Percentiles rank a stretch among this genome's conserved stretches.
phyloP scores from a whole-genome alignment of 495 filamentous ascomycete species.

The Aspergillus affinis region DNA sequence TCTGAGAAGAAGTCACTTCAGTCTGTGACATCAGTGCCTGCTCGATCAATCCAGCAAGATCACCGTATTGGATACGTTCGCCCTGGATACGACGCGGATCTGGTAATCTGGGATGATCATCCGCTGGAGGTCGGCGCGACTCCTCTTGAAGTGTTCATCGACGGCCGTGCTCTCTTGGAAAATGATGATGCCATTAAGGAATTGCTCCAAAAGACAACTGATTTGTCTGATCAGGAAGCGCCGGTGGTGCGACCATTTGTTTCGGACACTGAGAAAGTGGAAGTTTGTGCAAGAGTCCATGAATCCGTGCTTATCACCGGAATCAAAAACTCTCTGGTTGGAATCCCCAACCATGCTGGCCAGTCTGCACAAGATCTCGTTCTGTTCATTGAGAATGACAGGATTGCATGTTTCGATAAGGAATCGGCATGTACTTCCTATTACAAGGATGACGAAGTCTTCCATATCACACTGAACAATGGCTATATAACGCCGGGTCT shows the following conservation, averaged over 20 bases:
- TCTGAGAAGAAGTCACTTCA: conserved; percentile 60
- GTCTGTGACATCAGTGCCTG: conserved; percentile 59
- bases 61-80: conserved; percentile 61
- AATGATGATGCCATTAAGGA: not conserved
- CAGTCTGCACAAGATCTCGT: not conserved
- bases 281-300: not conserved
- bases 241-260: not conserved
- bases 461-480: conserved; percentile 46
- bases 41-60: conserved; percentile 56
- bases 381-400: not conserved
- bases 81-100: conserved; percentile 62
- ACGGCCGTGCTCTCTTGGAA: conserved; percentile 36
- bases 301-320: conserved; percentile 2
- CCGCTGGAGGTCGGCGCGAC: conserved; percentile 60
- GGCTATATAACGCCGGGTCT: conserved; percentile 57
- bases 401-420: not conserved
- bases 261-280: not conserved
- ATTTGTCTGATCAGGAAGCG: not conserved
- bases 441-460: conserved; percentile 24
- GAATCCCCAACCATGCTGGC: not conserved
- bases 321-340: not conserved
- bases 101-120: conserved; percentile 67
- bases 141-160: conserved; percentile 64
- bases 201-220: not conserved
- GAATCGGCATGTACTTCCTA: not conserved